Evolutionary conservation across 2,329 filamentous ascomycete species (phyloP).

Genomic region (Aspergillus eucalypticola): DNA sequence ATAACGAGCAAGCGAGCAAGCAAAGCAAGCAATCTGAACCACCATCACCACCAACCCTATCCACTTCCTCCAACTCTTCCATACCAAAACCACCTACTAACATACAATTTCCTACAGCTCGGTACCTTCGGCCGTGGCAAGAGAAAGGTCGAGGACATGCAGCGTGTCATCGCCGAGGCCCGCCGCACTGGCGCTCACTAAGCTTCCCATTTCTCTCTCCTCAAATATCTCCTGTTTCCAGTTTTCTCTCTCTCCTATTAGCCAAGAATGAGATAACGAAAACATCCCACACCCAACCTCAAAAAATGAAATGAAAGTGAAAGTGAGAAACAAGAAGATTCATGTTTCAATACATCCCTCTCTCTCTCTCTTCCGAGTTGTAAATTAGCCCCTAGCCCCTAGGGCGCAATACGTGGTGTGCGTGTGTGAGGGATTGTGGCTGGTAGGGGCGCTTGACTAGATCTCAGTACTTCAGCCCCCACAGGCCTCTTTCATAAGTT

Average conservation of each 20-base stretch:
- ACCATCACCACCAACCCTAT: background rate
- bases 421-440: no score
- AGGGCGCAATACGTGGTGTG: no score
- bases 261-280: conserved; percentile 30
- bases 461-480: no score
- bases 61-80: background rate
- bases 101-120: conserved; percentile 59
- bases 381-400: no score
- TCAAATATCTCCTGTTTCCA: conserved; percentile 16
- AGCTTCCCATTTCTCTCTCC: conserved; percentile 32
- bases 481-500: no score
- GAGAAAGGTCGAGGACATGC: conserved; percentile 99
- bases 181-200: conserved; percentile 71
- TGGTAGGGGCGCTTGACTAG: no score
- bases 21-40: background rate
- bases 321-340: background rate
- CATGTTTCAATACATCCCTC: background rate
- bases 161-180: conserved; percentile 95
- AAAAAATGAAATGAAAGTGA: conserved; percentile 19
- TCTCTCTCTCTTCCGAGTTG: background rate
- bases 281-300: conserved; percentile 12
- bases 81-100: conserved; percentile 17
- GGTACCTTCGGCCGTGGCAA: conserved; percentile 98
- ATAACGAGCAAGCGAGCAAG: background rate
- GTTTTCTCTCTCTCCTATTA: conserved; percentile 21